These are phyloP conservation scores for Glycine tomentella DNA, from an alignment of 306 rosid genomes.

Conservation along the genomic window DNA sequence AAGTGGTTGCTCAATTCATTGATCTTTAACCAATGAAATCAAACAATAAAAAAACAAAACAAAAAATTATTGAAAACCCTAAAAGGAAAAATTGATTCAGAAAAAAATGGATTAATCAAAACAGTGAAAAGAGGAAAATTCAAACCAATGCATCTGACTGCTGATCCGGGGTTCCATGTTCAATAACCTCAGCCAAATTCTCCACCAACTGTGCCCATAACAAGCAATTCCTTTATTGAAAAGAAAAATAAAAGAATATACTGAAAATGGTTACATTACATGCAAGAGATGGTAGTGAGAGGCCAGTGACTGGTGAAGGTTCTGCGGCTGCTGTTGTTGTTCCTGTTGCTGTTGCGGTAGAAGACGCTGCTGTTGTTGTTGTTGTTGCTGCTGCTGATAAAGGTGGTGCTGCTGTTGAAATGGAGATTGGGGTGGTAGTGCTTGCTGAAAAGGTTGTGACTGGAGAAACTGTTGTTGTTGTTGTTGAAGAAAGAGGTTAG, in stretches of 20 bases:
- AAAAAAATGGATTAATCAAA: neutral
- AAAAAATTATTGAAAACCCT: neutral
- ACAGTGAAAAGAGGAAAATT: neutral
- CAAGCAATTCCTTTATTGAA: constrained; percentile 3
- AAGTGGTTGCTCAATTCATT: constrained; percentile 81
- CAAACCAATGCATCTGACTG: constrained; percentile 87
- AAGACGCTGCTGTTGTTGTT: constrained; percentile 37
- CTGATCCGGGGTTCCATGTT: constrained; percentile 80
- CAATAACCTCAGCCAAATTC: constrained; percentile 80
- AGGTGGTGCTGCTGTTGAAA: constrained; percentile 55
- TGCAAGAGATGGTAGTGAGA: constrained; percentile 85
- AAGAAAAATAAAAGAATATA: neutral
- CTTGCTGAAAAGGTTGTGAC: constrained; percentile 47
- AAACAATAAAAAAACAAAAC: neutral
- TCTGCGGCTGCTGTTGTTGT: constrained; percentile 53
- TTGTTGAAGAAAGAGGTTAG: constrained; percentile 62
- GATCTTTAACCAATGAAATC: constrained; percentile 54
- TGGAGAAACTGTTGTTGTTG: constrained; percentile 56
- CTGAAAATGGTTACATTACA: constrained; percentile 42
- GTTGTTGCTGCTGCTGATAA: constrained; percentile 35
- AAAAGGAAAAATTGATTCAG: neutral
- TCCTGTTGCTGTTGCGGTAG: constrained; percentile 24
- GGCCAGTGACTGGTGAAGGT: constrained; percentile 85
- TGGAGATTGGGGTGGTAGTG: constrained; percentile 51
- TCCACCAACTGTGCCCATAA: constrained; percentile 71